A percentile compares a stretch with the other conserved stretches of the same genome.
phyloP scores from a whole-genome alignment of 2,329 filamentous ascomycete species.

The Leptographium flavum region DNA sequence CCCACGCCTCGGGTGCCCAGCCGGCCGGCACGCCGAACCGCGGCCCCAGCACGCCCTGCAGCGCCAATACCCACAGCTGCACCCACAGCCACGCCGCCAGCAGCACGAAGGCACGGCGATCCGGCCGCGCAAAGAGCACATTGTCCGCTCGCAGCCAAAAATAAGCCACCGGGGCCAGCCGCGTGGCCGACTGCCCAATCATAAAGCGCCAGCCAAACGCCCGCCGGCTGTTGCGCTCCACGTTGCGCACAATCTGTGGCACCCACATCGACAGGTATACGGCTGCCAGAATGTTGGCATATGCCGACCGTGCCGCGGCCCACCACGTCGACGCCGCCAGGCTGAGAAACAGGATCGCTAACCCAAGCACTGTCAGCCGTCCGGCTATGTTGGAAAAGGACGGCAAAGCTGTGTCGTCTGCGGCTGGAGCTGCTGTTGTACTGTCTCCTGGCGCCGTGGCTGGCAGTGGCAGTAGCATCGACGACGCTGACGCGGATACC shows the following conservation, averaged over 20 bases:
- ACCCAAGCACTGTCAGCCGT: constrained; percentile 40
- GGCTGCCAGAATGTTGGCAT: constrained; percentile 52
- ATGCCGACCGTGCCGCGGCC: constrained; percentile 35
- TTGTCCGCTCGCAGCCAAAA: constrained; percentile 71
- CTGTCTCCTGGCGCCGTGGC: constrained; percentile 15
- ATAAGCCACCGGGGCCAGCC: constrained; percentile 69
- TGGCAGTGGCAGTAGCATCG: constrained; percentile 14
- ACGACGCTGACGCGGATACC: no score
- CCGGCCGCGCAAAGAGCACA: constrained; percentile 61
- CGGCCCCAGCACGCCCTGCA: constrained; percentile 75
- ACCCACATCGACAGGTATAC: constrained; percentile 81
- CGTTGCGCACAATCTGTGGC: constrained; percentile 84
- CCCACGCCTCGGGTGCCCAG: constrained; percentile 65
- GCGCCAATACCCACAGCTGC: constrained; percentile 64
- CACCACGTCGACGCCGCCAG: constrained; percentile 49
- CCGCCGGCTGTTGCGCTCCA: constrained; percentile 78
- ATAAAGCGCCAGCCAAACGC: constrained; percentile 89
- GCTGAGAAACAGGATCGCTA: constrained; percentile 41
- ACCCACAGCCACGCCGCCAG: constrained; percentile 73
- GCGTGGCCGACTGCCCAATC: constrained; percentile 64
- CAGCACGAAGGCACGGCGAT: constrained; percentile 47
- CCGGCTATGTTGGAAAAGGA: constrained; percentile 42
- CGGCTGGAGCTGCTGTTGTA: no score
- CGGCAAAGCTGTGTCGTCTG: constrained; percentile 11
- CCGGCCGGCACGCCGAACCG: constrained; percentile 67